Evolutionary conservation across 345 rosid genomes (phyloP).

Genomic region (Corymbia maculata): DNA sequence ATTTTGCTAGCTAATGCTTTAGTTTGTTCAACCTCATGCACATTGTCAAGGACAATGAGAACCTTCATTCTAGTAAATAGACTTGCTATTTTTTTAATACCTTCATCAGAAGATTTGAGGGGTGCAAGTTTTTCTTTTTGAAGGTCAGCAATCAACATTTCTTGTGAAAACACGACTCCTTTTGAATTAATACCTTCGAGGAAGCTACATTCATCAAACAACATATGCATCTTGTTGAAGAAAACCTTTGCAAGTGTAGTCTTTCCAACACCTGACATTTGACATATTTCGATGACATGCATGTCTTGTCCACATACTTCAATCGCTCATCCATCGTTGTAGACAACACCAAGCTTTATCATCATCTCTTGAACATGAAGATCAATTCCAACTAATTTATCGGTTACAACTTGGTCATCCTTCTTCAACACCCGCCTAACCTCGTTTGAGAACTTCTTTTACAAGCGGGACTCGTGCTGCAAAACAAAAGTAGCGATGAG

Average conservation of each 20-base stretch:
- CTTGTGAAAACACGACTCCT: not conserved
- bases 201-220: slow-evolving; percentile 1
- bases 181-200: not conserved
- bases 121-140: not conserved
- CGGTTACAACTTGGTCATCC: not conserved
- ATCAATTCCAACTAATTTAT: slow-evolving; percentile 1
- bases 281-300: slow-evolving; percentile 1
- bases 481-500: too few relatives aligned
- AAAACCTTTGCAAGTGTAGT: slow-evolving; percentile 8
- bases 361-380: not conserved
- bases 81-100: not conserved
- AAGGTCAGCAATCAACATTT: not conserved
- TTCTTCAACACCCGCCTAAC: not conserved
- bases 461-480: not conserved
- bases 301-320: not conserved
- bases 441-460: not conserved
- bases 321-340: not conserved
- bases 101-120: not conserved
- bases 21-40: not conserved
- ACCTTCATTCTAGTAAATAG: not conserved
- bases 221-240: not conserved
- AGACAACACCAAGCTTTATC: not conserved
- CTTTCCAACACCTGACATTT: slow-evolving; percentile 10
- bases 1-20: not conserved
- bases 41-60: not conserved